Evolutionary conservation across 208 protist species (phyloP), one percentile per base, ranked within the genome.

Genomic region (Crithidia bombi): DNA sequence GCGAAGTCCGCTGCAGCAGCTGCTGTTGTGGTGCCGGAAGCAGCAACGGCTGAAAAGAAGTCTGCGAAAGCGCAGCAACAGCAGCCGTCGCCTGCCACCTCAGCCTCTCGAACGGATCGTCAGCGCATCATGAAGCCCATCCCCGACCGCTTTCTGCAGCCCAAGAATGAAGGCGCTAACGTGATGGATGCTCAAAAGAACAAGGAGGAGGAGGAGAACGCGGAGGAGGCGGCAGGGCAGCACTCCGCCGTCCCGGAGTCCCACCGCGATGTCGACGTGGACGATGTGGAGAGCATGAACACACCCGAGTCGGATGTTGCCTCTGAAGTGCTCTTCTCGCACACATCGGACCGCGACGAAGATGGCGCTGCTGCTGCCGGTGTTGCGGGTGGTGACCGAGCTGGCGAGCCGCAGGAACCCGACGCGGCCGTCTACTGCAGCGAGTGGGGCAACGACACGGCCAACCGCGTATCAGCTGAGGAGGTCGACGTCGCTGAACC

Each of bases 81-180:
- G 56, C 38, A 14, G 56, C 56, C 9, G 19, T 43, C 52, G n/a
- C 52, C 33, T 0, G 7, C 52, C 23, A 44, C 30, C 19, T 9
- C 35, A 25, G 26, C 38, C 12, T 30, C 56, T 15, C 38, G 38
- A 1, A 15, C 28, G 9, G 35, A 39, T 9, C 38, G 41, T 3
- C 41, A 49, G 57, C 57, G 38, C 57, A 51, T 64, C 41, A 28
- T 64, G 15, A 64, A 51, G 17, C 57, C 57, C 1, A 23, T 51
- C 17, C 41, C 57, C 5, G 35, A 44, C 21, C 57, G 41, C 9
- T 64, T 64, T 17, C 28, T 64, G 9, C 17, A 64, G 26, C 41
- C 38, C 4, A 49, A 38, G 41, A 23, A 6, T 6, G 57, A 51
- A 7, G 17, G 3, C n/a, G n/a, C n/a, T n/a, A n/a, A n/a, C n/a